phyloP scores from a whole-genome alignment of 2,329 filamentous ascomycete genomes.

The Neurospora sp. region DNA sequence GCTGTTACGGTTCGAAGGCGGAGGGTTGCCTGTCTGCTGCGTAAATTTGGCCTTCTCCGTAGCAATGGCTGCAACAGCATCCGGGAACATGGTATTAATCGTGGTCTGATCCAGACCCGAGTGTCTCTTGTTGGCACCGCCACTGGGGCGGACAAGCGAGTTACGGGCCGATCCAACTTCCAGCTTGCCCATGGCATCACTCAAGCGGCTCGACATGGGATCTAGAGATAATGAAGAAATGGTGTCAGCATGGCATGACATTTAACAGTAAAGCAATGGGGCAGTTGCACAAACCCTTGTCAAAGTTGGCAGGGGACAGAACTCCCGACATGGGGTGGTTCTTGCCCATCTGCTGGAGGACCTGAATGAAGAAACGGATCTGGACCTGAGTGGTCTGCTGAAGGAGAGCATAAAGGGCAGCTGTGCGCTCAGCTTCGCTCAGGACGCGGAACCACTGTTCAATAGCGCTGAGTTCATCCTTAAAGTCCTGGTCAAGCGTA shows the following conservation, averaged over 20 bases:
- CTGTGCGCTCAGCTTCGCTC: constrained; percentile 92
- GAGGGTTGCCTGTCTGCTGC: constrained; percentile 83
- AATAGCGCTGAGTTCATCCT: constrained; percentile 96
- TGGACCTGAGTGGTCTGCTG: constrained; percentile 99
- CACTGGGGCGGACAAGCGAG: constrained; percentile 71
- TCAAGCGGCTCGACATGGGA: constrained; percentile 92
- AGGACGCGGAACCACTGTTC: constrained; percentile 99
- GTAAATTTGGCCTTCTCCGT: constrained; percentile 97
- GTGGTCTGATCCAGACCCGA: constrained; percentile 88
- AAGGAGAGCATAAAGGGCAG: constrained; percentile 85
- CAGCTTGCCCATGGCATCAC: constrained; percentile 92
- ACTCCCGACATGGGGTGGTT: constrained; percentile 95
- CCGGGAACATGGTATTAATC: constrained; percentile 98
- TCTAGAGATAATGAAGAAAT: constrained; percentile 43
- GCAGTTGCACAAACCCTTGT: constrained; percentile 60
- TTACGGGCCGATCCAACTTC: constrained; percentile 80
- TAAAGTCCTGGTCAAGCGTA: constrained; percentile 98
- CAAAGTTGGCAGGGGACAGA: constrained; percentile 88
- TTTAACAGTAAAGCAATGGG: neutral
- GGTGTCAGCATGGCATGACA: constrained; percentile 2
- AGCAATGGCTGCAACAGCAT: constrained; percentile 95
- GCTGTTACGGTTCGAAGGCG: constrained; percentile 89
- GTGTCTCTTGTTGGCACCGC: constrained; percentile 77
- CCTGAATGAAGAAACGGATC: constrained; percentile 98
- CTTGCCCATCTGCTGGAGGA: constrained; percentile 98